Evolutionary conservation across 805 yeast species (phyloP), one percentile per base, ranked within the genome.

Genomic region (Ogataea pini): DNA sequence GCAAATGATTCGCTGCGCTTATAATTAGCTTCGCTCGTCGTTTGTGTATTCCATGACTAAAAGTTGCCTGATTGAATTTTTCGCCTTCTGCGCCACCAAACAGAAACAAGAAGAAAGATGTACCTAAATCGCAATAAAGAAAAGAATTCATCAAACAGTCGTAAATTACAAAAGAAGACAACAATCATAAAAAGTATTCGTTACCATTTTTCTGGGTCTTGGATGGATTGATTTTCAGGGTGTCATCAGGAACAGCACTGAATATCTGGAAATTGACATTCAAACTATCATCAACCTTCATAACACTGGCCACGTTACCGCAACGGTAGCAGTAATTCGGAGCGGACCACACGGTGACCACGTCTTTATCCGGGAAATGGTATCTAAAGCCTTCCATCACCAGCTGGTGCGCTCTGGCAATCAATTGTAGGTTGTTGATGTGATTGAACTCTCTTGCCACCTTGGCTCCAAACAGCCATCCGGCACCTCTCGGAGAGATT

Each of bases 301-400:
- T 92, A 14, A 92, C 97, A 76, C 96, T 86, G 25, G 99, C 99
- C 44, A 92, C 98, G 64, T 92, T 92, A 50, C 99, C 99, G 72
- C 98, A 92, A 62, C 98, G 77, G 70, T 92, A 92, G 72, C 98
- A 91, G 72, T 91, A 91, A 68, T 91, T 91, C 39, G 98, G 98
- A 14, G 97, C 97, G 9, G 91, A 83, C 98, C 98, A 92, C 31
- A 92, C 98, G 0, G 99, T 92, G 31, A 92, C 99, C 44, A 92
- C 97, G 63, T 89, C 96, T 61, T 90, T 89, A 57, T 92, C 97
- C 53, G 90, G 89, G 72, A 94, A 94, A 71, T 94, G 98, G 66
- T 91, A 94, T 58, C 92, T 80, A 76, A 89, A 92, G 1, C 99
- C 99, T 66, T 92, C 99, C 97, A 94, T 95, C 17, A 94, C 98